Conservation (phyloP, 148 eudicot genomes). For the Camellia lanceoleosa region DNA sequence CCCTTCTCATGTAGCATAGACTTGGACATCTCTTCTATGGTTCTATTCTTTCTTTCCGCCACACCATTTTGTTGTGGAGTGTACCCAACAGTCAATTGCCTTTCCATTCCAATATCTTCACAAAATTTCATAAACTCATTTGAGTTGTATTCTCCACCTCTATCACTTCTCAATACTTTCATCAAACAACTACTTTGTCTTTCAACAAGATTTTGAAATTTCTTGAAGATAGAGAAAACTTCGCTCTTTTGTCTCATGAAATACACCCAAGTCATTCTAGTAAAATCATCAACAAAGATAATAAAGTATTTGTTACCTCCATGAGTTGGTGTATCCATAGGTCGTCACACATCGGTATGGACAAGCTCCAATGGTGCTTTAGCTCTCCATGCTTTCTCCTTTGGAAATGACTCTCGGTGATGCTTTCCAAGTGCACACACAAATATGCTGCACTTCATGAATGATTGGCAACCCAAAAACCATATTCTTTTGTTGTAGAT, state of each 20-base stretch:
- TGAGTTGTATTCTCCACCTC: not conserved
- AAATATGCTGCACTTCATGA: not conserved
- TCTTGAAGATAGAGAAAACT: conserved; percentile 6
- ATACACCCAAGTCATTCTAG: conserved; percentile 19
- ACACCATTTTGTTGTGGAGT: no score
- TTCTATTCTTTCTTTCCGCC: no score
- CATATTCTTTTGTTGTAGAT: conserved; percentile 4
- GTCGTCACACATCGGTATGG: conserved; percentile 13
- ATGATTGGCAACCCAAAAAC: not conserved
- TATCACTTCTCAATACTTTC: conserved; percentile 12
- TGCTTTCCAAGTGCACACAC: conserved; percentile 10
- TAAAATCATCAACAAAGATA: conserved; percentile 13
- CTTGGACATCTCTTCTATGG: no score
- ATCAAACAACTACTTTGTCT: not conserved
- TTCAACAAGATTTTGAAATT: conserved; percentile 1
- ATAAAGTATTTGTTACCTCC: conserved; percentile 10
- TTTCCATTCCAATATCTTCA: no score
- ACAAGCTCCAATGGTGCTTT: not conserved
- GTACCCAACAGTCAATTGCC: no score
- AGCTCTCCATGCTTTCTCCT: conserved; percentile 12
- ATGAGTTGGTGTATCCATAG: not conserved
- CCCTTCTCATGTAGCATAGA: no score
- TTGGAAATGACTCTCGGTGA: conserved; percentile 9
- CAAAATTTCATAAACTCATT: no score
- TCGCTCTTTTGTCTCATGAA: not conserved